phyloP scores from a whole-genome alignment of 1,284 basidiomycete species.

The Trametes versicolor region DNA sequence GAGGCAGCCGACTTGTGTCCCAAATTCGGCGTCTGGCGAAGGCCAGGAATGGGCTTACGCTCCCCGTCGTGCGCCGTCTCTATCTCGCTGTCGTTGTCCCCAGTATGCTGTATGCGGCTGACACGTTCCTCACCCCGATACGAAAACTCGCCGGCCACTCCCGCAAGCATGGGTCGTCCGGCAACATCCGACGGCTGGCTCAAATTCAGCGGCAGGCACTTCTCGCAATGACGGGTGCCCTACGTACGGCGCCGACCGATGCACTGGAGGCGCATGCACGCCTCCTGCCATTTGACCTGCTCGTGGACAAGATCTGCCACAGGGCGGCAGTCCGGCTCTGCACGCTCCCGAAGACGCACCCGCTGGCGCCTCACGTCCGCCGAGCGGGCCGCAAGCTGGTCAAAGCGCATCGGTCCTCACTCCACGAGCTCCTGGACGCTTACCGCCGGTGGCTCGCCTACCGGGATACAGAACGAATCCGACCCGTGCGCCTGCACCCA shows the following conservation, averaged over 20 bases:
- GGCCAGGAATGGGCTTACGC: conserved; percentile 5
- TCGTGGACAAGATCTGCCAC: conserved; percentile 41
- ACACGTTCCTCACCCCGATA: not conserved
- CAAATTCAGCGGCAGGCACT: conserved; percentile 42
- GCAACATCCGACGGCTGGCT: conserved; percentile 25
- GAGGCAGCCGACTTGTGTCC: conserved; percentile 41
- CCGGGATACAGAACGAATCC: conserved; percentile 25
- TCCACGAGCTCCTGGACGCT: conserved; percentile 33
- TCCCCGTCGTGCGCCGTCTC: conserved; percentile 5
- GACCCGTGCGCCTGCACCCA: conserved; percentile 20
- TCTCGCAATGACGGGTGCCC: conserved; percentile 45
- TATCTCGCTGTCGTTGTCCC: conserved; percentile 41
- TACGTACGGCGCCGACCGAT: conserved; percentile 46
- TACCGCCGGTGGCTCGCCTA: not conserved
- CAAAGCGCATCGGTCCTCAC: conserved; percentile 28
- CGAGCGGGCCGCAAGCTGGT: conserved; percentile 27
- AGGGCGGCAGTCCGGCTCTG: conserved; percentile 43
- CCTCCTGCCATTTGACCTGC: conserved; percentile 43
- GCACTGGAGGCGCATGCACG: conserved; percentile 45
- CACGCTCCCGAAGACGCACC: conserved; percentile 47
- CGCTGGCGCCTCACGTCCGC: conserved; percentile 35
- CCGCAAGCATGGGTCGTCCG: conserved; percentile 26
- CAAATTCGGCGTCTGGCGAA: conserved; percentile 38
- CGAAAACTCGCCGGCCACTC: not conserved
- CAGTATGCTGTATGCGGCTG: not conserved